Conservation (phyloP, 2,329 filamentous ascomycete genomes). For the Pestalotiopsis sp. region DNA sequence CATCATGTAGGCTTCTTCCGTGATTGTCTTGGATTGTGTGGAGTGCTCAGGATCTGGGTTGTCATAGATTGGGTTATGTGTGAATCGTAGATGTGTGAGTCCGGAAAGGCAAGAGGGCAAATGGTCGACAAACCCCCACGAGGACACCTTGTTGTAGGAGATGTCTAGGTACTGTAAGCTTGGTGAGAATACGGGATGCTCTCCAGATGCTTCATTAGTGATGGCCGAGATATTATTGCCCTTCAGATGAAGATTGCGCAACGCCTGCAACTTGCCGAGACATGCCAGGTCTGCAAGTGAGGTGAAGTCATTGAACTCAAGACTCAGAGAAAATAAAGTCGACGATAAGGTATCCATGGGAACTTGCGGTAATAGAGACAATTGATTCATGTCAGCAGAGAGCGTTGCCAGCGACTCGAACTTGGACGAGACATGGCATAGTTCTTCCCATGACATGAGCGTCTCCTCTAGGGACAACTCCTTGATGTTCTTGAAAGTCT, state of each 20-base stretch:
- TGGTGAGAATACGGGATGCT: slow-evolving; percentile 51
- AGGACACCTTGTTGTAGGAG: slow-evolving; percentile 69
- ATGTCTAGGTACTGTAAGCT: slow-evolving; percentile 69
- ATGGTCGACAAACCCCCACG: slow-evolving; percentile 75
- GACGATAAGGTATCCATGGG: slow-evolving; percentile 43
- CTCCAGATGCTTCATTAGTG: slow-evolving; percentile 27
- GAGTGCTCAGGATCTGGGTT: slow-evolving; percentile 41
- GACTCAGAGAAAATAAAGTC: slow-evolving; percentile 63
- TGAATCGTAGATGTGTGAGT: slow-evolving; percentile 74
- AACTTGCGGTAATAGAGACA: slow-evolving; percentile 52
- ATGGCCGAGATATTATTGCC: slow-evolving; percentile 68
- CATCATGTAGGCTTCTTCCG: slow-evolving; percentile 88
- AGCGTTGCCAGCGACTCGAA: slow-evolving; percentile 58
- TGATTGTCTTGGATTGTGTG: slow-evolving; percentile 34
- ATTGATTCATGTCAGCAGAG: slow-evolving; percentile 58
- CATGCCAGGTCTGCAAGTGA: slow-evolving; percentile 58
- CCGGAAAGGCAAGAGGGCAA: slow-evolving; percentile 72
- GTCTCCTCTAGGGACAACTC: slow-evolving; percentile 71
- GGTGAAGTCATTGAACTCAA: slow-evolving; percentile 74
- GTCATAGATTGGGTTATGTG: slow-evolving; percentile 84
- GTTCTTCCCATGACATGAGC: slow-evolving; percentile 66
- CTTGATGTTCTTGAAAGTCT: slow-evolving; percentile 52
- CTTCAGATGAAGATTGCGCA: slow-evolving; percentile 72
- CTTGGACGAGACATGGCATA: slow-evolving; percentile 53
- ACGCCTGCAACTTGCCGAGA: slow-evolving; percentile 51